These are phyloP conservation scores for Jackrogersella multiformis DNA, from an alignment of 495 filamentous ascomycete species.

Conservation along the genomic window DNA sequence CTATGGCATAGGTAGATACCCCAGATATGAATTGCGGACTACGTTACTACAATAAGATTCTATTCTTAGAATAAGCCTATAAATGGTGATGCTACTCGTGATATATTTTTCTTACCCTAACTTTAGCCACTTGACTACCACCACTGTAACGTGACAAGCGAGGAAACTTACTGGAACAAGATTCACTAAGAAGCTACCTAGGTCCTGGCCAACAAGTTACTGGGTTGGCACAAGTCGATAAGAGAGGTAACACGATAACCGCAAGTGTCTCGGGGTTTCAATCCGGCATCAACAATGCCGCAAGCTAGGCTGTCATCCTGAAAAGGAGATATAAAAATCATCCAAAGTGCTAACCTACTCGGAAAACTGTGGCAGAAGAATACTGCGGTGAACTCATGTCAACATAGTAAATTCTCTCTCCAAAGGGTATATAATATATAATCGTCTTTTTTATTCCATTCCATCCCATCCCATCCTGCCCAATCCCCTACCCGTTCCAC, in stretches of 20 bases:
- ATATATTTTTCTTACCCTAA: background rate
- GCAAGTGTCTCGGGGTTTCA: background rate
- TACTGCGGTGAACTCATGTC: background rate
- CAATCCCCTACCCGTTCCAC: background rate
- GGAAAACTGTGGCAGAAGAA: background rate
- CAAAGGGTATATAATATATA: background rate
- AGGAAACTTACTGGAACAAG: background rate
- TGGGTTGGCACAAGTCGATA: background rate
- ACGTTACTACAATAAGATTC: constrained; percentile 3
- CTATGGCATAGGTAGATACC: constrained; percentile 35
- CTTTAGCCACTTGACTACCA: background rate
- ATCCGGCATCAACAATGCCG: background rate
- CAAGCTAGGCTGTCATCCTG: background rate
- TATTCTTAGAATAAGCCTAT: background rate
- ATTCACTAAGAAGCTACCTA: background rate
- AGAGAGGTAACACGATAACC: background rate
- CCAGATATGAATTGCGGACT: constrained; percentile 15
- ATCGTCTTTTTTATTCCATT: constrained; percentile 12
- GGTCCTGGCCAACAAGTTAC: background rate
- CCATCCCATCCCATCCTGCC: constrained; percentile 22
- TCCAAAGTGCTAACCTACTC: background rate
- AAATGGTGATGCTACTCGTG: background rate
- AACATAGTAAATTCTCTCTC: background rate
- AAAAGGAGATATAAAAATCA: background rate
- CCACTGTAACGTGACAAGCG: background rate